Evolutionary conservation across 139 green algal genomes (phyloP).

Genomic region (Trebouxia sp.): DNA sequence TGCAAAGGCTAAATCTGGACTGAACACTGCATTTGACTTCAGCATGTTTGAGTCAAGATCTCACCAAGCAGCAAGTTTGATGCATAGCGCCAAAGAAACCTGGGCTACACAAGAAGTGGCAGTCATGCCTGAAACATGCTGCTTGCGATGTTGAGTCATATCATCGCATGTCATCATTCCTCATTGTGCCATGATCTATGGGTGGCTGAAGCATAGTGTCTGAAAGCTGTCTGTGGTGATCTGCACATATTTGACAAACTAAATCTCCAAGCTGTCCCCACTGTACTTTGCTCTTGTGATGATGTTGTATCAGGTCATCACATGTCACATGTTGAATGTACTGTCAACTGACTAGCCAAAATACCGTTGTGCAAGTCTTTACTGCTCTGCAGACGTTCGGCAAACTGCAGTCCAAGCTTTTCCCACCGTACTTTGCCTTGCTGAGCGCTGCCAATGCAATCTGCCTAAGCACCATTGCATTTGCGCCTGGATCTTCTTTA

Average conservation of each 20-base stretch:
- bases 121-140: too few relatives aligned
- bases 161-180: too few relatives aligned
- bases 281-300: neutral
- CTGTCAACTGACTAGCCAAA: neutral
- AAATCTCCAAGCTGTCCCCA: neutral
- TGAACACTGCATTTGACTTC: too few relatives aligned
- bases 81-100: too few relatives aligned
- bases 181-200: too few relatives aligned
- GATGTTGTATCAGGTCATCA: neutral
- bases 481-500: neutral
- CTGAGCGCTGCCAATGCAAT: neutral
- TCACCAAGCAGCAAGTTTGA: too few relatives aligned
- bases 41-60: too few relatives aligned
- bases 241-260: neutral
- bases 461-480: constrained; percentile 37
- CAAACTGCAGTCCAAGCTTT: constrained; percentile 63
- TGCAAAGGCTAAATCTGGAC: too few relatives aligned
- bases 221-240: too few relatives aligned
- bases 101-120: too few relatives aligned
- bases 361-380: neutral
- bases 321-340: neutral
- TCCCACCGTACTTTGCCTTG: constrained; percentile 58
- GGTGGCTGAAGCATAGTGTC: too few relatives aligned
- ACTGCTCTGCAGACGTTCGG: constrained; percentile 50
- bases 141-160: too few relatives aligned